These are phyloP conservation scores for Populus tremula DNA, from an alignment of 345 rosid species.

Conservation along the genomic window DNA sequence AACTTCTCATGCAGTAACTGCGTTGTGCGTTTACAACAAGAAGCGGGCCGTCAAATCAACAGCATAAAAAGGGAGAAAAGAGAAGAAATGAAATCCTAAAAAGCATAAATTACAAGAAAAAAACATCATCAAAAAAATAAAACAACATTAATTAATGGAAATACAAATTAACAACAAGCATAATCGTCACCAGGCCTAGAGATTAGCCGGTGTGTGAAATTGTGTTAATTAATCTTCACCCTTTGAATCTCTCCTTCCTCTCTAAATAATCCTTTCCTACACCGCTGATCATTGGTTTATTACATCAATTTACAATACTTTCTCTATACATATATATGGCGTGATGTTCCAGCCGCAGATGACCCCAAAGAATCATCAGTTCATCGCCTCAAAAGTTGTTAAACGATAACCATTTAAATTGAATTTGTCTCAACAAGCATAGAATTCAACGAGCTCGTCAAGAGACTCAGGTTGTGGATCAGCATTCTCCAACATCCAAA, in stretches of 20 bases:
- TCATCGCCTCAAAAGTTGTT: neutral
- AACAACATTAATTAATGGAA: neutral
- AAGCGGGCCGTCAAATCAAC: neutral
- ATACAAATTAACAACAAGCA: neutral
- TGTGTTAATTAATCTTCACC: conserved; percentile 15
- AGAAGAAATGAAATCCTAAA: neutral
- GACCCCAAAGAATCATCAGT: neutral
- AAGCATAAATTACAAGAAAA: neutral
- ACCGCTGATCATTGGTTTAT: conserved; percentile 14
- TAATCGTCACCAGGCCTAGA: conserved; percentile 7
- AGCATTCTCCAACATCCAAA: conserved; percentile 88
- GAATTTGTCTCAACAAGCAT: conserved; percentile 49
- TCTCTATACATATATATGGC: neutral
- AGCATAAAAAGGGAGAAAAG: no score
- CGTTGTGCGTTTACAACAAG: neutral
- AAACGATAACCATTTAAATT: neutral
- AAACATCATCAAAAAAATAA: neutral
- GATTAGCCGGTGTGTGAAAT: conserved; percentile 26
- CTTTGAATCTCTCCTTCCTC: neutral
- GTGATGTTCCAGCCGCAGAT: neutral
- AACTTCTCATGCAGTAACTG: neutral
- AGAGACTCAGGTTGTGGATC: conserved; percentile 71
- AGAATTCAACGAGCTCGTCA: conserved; percentile 79
- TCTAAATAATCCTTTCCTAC: neutral
- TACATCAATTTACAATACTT: conserved; percentile 26